Evolutionary conservation across 352 stramenopile species (phyloP).

Genomic region (Achlya hypogyna): DNA sequence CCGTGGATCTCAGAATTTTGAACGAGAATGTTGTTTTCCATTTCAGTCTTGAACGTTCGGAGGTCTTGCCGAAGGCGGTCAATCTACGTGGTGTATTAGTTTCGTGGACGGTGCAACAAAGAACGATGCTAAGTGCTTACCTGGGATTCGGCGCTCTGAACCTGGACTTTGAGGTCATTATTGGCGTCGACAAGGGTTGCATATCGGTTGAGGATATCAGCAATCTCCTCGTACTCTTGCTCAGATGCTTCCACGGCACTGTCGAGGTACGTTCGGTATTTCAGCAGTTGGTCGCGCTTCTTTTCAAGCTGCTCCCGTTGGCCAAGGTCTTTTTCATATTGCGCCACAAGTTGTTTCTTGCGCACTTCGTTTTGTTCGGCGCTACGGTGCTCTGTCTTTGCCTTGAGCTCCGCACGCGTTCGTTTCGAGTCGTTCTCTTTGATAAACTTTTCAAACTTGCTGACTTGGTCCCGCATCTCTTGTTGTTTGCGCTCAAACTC

Average conservation of each 20-base stretch:
- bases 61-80: slow-evolving; percentile 70
- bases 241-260: slow-evolving; percentile 72
- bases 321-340: slow-evolving; percentile 61
- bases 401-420: slow-evolving; percentile 78
- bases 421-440: slow-evolving; percentile 90
- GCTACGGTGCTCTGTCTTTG: slow-evolving; percentile 72
- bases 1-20: slow-evolving; percentile 80
- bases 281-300: slow-evolving; percentile 69
- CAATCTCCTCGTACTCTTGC: slow-evolving; percentile 76
- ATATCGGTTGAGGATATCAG: slow-evolving; percentile 77
- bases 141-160: slow-evolving; percentile 51
- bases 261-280: slow-evolving; percentile 81
- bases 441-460: slow-evolving; percentile 90
- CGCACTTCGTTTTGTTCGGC: slow-evolving; percentile 69
- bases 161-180: slow-evolving; percentile 72
- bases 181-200: slow-evolving; percentile 83
- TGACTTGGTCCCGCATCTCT: slow-evolving; percentile 88
- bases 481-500: slow-evolving; percentile 82
- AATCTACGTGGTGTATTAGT: slow-evolving; percentile 37
- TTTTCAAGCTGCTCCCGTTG: slow-evolving; percentile 62
- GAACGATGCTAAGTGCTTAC: slow-evolving; percentile 9
- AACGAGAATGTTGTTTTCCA: slow-evolving; percentile 73
- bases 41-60: slow-evolving; percentile 67
- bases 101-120: not conserved
- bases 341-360: slow-evolving; percentile 55